These are phyloP conservation scores for Manihot esculenta DNA, from an alignment of 441 rosid species.

Conservation along the genomic window DNA sequence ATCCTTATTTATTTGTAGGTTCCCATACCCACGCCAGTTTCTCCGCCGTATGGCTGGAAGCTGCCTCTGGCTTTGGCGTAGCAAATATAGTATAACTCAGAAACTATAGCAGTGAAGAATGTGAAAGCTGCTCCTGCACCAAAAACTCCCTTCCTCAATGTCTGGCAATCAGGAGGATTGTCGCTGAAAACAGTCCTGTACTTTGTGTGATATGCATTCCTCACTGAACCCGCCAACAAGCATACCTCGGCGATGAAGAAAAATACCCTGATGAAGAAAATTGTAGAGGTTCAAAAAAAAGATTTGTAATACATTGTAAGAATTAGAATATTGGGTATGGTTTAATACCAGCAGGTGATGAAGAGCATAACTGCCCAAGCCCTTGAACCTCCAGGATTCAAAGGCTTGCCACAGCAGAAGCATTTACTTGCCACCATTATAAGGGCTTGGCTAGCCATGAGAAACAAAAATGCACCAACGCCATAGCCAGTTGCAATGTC, in stretches of 20 bases:
- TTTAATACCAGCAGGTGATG: slow-evolving; percentile 67
- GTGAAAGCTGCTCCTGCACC: slow-evolving; percentile 84
- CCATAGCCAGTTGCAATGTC: slow-evolving; percentile 83
- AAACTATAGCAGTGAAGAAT: slow-evolving; percentile 64
- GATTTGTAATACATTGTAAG: background rate
- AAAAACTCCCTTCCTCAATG: slow-evolving; percentile 73
- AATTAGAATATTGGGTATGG: background rate
- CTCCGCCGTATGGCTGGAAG: slow-evolving; percentile 42
- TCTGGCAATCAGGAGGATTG: slow-evolving; percentile 45
- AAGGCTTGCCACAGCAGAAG: slow-evolving; percentile 79
- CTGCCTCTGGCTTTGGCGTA: slow-evolving; percentile 56
- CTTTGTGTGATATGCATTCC: slow-evolving; percentile 84
- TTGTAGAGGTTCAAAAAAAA: background rate
- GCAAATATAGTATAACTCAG: slow-evolving; percentile 63
- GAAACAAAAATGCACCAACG: slow-evolving; percentile 63
- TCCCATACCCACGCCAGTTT: slow-evolving; percentile 72
- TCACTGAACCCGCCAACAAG: slow-evolving; percentile 81
- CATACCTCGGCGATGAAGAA: slow-evolving; percentile 78
- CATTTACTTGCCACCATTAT: slow-evolving; percentile 71
- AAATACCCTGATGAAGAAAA: slow-evolving; percentile 58
- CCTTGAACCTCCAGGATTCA: slow-evolving; percentile 76
- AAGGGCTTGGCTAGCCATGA: slow-evolving; percentile 62
- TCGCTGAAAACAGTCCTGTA: slow-evolving; percentile 48
- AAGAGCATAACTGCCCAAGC: slow-evolving; percentile 76
- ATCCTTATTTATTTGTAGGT: slow-evolving; percentile 51